Evolutionary conservation across 2,329 filamentous ascomycete genomes (phyloP), one percentile per base, ranked within the genome.

Genomic region (Colletotrichum cordylinicola): DNA sequence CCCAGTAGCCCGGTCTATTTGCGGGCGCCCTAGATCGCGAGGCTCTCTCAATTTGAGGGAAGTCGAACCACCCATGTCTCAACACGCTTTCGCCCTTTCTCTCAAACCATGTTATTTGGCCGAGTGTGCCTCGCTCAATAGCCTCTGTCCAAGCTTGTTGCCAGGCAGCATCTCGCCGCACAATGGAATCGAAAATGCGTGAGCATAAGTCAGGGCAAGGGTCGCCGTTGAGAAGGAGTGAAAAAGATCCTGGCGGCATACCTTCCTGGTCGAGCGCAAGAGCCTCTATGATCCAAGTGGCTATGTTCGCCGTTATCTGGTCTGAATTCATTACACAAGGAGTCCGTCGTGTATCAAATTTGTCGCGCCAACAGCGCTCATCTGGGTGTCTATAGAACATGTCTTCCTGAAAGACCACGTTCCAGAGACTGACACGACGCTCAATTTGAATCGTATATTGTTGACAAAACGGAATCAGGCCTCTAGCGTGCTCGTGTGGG

Each of bases 331-430:
- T 0, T 0, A 35, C 10, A 31, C 18, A 18, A 8, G 58, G 29
- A 13, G 58, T 35, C 16, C 16, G 15, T 13, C 29, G 0, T 0
- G 58, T 0, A n/a, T 6, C 29, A 31, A 21, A 0, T 18, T 7
- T 18, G 29, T 12, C n/a, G 8, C 0, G 18, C 58, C n/a, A 52
- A 24, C 10, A 52, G 10, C 58, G 58, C 10, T 61, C 27, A 4
- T 16, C 29, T 13, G 58, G 27, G 0, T 29, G 0, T 9, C 7
- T 0, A 31, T 61, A 35, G 16, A 18, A n/a, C 27, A 33, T n/a
- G 6, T 61, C 58, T 0, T n/a, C 27, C 16, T 12, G 29, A 6
- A 61, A 61, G 27, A 21, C 58, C 0, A n/a, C n/a, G 7, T 18
- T 58, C 24, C 24, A 18, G 13, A 58, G 55, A 18, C 0, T 31